Conservation (phyloP, 768 basidiomycete genomes). For the Kwoniella botswanensis region DNA sequence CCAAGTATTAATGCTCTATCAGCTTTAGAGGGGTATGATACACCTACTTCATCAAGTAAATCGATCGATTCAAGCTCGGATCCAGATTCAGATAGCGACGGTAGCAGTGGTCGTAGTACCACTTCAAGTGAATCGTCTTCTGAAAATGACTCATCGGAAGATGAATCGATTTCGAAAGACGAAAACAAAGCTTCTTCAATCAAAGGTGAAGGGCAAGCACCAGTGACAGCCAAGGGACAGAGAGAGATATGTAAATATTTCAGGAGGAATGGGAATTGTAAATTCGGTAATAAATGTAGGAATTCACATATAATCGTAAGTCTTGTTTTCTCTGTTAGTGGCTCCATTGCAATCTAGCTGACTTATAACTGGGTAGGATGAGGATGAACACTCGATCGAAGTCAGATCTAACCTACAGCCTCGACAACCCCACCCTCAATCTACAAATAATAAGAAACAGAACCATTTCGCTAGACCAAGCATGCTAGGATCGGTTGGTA, state of each 20-base stretch:
- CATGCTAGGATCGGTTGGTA: conserved; percentile 76
- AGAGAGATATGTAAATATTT: conserved; percentile 44
- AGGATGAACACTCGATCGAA: no score
- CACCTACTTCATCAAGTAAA: conserved; percentile 30
- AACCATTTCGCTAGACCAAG: conserved; percentile 63
- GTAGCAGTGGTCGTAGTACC: conserved; percentile 8
- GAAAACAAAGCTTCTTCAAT: not conserved
- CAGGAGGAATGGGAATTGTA: conserved; percentile 42
- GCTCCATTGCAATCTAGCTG: no score
- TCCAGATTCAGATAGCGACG: conserved; percentile 50
- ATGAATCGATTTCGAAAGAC: conserved; percentile 5
- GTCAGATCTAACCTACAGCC: no score
- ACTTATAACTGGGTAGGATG: not conserved
- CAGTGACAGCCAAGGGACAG: not conserved
- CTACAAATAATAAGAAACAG: conserved; percentile 19
- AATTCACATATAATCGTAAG: conserved; percentile 37
- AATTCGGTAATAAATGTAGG: conserved; percentile 48
- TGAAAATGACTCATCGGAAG: conserved; percentile 11
- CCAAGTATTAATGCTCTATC: conserved; percentile 44
- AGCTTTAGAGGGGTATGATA: conserved; percentile 49
- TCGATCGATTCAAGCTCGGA: conserved; percentile 47
- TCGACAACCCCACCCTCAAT: conserved; percentile 18
- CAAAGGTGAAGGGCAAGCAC: not conserved
- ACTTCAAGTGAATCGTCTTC: conserved; percentile 28
- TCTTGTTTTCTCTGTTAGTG: not conserved